Percentiles rank a stretch among this genome's conserved stretches.
Evolutionary conservation across 2,329 filamentous ascomycete species (phyloP).

Genomic region (Calonectria multiphialidica): DNA sequence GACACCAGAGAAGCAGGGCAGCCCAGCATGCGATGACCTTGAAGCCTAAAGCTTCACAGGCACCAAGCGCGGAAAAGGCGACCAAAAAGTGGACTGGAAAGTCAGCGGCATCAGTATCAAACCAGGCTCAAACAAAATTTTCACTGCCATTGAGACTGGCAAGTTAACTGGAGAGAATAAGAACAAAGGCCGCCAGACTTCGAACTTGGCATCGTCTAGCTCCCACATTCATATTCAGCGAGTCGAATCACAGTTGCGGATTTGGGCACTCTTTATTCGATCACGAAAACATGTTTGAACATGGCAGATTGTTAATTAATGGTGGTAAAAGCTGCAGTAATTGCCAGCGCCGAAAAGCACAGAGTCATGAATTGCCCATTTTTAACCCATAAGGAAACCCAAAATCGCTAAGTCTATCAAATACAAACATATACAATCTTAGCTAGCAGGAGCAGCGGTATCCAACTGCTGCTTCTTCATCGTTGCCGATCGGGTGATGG

Average conservation of each 20-base stretch:
- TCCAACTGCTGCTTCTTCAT: conserved; percentile 1
- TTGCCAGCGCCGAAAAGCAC: background rate
- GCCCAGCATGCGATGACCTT: background rate
- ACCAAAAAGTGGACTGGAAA: background rate
- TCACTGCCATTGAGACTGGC: background rate
- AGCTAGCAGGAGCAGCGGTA: background rate
- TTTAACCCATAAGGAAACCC: background rate
- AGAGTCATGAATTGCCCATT: conserved; percentile 4
- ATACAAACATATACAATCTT: background rate
- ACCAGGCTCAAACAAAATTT: background rate
- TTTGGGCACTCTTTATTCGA: background rate
- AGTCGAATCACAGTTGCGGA: background rate
- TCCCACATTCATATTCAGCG: background rate
- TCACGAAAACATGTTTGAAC: background rate
- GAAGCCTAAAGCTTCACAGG: background rate
- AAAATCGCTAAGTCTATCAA: conserved; percentile 7
- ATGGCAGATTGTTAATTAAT: background rate
- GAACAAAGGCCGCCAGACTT: background rate
- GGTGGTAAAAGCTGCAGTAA: background rate
- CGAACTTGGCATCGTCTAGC: background rate
- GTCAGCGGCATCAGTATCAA: background rate
- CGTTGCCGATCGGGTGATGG: background rate
- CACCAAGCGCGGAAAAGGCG: background rate
- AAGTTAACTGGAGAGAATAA: background rate
- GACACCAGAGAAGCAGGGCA: background rate